A percentile compares a stretch with the other conserved stretches of the same genome.
Conservation (phyloP, 78 protist genomes). For the Dictyostelium intermedium region DNA sequence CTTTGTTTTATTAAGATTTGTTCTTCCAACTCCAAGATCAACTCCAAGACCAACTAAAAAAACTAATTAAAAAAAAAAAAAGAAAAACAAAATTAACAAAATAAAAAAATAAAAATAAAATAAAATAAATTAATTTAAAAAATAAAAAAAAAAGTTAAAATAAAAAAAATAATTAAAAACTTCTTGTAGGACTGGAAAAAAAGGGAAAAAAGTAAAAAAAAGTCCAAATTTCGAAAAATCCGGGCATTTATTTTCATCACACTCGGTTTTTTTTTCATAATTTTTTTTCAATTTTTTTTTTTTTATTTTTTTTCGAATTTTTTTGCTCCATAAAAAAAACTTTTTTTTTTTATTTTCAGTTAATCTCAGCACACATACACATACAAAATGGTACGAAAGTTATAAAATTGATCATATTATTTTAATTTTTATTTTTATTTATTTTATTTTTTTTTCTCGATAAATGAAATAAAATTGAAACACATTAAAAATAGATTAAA, state of each 20-base stretch:
- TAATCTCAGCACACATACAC: background rate
- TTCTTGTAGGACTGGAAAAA: background rate
- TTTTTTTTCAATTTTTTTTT: background rate
- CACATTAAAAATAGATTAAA: background rate
- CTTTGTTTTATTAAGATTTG: constrained; percentile 44
- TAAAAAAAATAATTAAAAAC: too few relatives aligned
- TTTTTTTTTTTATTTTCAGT: background rate
- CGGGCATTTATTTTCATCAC: background rate
- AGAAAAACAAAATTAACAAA: background rate
- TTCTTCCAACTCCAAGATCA: constrained; percentile 65
- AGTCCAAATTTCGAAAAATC: background rate
- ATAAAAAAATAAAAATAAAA: too few relatives aligned
- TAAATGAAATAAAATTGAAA: too few relatives aligned
- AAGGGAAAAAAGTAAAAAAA: background rate
- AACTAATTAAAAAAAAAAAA: background rate
- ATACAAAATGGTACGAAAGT: background rate
- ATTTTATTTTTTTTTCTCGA: too few relatives aligned
- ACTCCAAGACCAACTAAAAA: background rate
- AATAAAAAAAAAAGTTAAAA: background rate
- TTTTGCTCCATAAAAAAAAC: background rate
- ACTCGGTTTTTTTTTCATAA: background rate
- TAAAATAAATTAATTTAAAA: too few relatives aligned
- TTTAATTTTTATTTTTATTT: too few relatives aligned
- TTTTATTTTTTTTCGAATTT: too few relatives aligned
- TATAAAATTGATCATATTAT: background rate